These are phyloP conservation scores for Cynara cardunculus DNA, from an alignment of 129 eudicot species.

Conservation along the genomic window DNA sequence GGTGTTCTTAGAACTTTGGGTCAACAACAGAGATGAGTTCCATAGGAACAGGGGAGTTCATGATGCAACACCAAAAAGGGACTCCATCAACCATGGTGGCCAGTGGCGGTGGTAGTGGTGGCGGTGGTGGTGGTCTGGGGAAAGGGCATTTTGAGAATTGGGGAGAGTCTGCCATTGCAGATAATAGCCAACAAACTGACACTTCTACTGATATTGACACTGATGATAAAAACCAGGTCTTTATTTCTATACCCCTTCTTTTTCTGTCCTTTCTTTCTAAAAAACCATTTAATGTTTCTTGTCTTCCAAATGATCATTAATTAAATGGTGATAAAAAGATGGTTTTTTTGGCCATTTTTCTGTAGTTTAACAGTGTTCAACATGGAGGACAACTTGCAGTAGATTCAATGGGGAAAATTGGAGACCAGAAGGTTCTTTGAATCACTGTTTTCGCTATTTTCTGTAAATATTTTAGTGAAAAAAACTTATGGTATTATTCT, in stretches of 20 bases:
- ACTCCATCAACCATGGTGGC: slow-evolving; percentile 28
- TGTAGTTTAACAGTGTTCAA: slow-evolving; percentile 45
- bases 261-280: slow-evolving; percentile 18
- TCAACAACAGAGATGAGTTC: slow-evolving; percentile 57
- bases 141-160: slow-evolving; percentile 78
- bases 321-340: background rate
- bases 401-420: slow-evolving; percentile 61
- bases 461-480: background rate
- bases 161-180: slow-evolving; percentile 86
- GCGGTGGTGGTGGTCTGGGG: slow-evolving; percentile 47
- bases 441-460: background rate
- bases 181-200: slow-evolving; percentile 89
- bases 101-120: slow-evolving; percentile 22
- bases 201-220: slow-evolving; percentile 93
- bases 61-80: slow-evolving; percentile 41
- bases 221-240: slow-evolving; percentile 89
- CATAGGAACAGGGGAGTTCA: slow-evolving; percentile 44
- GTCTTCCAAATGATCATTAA: background rate
- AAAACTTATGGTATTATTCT: background rate
- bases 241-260: background rate
- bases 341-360: background rate
- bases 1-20: slow-evolving; percentile 42
- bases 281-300: background rate
- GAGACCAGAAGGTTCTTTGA: slow-evolving; percentile 69
- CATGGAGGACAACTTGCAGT: slow-evolving; percentile 49